A percentile compares a stretch with the other conserved stretches of the same genome.
phyloP scores from a whole-genome alignment of 768 basidiomycete species.

The Tephrocybe sp. region DNA sequence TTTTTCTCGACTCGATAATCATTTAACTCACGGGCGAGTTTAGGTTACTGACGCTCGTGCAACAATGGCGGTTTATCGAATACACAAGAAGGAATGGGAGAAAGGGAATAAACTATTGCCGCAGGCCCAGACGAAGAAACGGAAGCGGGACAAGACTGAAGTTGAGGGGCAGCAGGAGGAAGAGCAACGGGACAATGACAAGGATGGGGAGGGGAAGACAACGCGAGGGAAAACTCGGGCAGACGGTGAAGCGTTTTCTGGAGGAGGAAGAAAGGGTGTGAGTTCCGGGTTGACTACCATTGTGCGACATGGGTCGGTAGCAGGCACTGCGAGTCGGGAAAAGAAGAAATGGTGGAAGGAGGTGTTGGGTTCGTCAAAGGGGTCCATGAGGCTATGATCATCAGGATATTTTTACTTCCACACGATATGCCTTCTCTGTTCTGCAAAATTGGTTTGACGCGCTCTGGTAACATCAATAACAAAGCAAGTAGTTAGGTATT shows the following conservation, averaged over 20 bases:
- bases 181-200: conserved; percentile 2
- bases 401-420: too few species aligned
- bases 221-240: too few species aligned
- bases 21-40: not conserved
- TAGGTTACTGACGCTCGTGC: conserved; percentile 93
- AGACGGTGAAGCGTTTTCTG: too few species aligned
- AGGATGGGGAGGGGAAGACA: not conserved
- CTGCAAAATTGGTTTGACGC: too few species aligned
- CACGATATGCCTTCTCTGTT: not conserved
- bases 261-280: conserved; percentile 59
- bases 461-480: too few species aligned
- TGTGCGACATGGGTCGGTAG: conserved; percentile 28
- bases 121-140: conserved; percentile 21
- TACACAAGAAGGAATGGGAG: conserved; percentile 86
- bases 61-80: conserved; percentile 88
- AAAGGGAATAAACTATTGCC: conserved; percentile 35
- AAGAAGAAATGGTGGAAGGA: conserved; percentile 48
- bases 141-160: conserved; percentile 12
- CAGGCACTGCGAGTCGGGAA: conserved; percentile 6
- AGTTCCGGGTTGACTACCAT: conserved; percentile 62
- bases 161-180: conserved; percentile 13
- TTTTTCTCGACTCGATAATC: not conserved
- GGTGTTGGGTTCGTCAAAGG: conserved; percentile 27
- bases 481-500: not conserved
- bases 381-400: conserved; percentile 14